Evolutionary conservation across 1,284 basidiomycete genomes (phyloP).

Genomic region (Heliocybe sulcata): DNA sequence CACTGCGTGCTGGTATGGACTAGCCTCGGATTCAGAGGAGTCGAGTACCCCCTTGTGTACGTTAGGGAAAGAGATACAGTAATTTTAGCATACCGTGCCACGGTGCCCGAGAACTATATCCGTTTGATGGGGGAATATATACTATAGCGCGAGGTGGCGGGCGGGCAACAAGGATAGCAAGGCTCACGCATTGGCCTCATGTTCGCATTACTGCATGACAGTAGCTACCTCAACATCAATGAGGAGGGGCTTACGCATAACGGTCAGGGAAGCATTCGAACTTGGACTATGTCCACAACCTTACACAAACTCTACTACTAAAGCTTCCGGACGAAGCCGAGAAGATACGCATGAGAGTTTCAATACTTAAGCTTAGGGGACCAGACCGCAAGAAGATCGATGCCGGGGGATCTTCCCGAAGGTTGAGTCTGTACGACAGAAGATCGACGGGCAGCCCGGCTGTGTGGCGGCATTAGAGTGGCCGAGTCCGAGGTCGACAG

Average conservation of each 20-base stretch:
- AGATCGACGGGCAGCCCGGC: neutral
- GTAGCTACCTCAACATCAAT: too few species aligned
- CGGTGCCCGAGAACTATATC: too few species aligned
- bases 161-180: too few species aligned
- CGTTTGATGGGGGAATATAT: too few species aligned
- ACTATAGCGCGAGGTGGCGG: too few species aligned
- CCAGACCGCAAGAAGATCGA: neutral
- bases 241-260: too few species aligned
- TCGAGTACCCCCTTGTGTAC: neutral
- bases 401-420: neutral
- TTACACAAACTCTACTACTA: too few species aligned
- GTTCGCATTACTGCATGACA: too few species aligned
- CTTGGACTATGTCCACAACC: too few species aligned
- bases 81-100: neutral
- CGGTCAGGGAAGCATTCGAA: too few species aligned
- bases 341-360: neutral
- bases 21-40: neutral
- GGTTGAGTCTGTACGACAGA: neutral
- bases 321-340: too few species aligned
- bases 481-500: neutral
- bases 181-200: too few species aligned
- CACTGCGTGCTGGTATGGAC: neutral
- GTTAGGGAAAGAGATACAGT: neutral
- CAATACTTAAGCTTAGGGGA: neutral
- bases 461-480: neutral